Evolutionary conservation across 192 early-diverging fungal genomes (phyloP).

Genomic region (Glomus cerebriforme): DNA sequence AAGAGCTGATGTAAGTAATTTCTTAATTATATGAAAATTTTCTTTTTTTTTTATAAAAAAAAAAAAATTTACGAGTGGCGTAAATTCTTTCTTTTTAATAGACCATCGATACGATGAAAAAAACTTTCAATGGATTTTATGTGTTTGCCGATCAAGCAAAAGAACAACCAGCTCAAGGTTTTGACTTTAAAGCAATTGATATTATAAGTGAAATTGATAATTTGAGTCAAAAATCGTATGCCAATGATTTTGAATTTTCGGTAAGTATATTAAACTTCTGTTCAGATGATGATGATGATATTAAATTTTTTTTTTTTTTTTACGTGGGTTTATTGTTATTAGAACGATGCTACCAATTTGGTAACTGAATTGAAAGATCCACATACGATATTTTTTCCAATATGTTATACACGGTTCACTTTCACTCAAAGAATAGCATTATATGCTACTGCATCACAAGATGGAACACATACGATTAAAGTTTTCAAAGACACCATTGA

Average conservation of each 20-base stretch:
- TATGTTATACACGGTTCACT: constrained; percentile 9
- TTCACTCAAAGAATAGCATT: constrained; percentile 1
- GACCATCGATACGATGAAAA: constrained; percentile 2
- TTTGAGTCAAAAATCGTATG: not conserved
- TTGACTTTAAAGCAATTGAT: not conserved
- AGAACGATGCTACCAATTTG: not conserved
- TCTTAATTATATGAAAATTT: too few species aligned
- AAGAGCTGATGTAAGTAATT: not conserved
- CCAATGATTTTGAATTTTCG: not conserved
- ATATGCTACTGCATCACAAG: not conserved
- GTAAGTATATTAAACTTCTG: not conserved
- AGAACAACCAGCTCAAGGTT: not conserved
- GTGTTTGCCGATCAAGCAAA: not conserved
- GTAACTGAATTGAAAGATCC: constrained; percentile 5
- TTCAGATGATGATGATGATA: too few species aligned
- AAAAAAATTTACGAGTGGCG: not conserved
- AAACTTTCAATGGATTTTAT: not conserved
- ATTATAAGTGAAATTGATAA: not conserved
- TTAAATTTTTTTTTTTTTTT: too few species aligned
- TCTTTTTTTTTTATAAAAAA: not conserved
- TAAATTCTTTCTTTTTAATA: not conserved
- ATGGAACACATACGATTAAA: not conserved
- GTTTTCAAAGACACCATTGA: not conserved
- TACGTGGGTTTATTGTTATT: not conserved
- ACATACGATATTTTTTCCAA: constrained; percentile 5